Base-by-base conservation (phyloP, 257 asterid species). In the Mitragyna speciosa region DNA sequence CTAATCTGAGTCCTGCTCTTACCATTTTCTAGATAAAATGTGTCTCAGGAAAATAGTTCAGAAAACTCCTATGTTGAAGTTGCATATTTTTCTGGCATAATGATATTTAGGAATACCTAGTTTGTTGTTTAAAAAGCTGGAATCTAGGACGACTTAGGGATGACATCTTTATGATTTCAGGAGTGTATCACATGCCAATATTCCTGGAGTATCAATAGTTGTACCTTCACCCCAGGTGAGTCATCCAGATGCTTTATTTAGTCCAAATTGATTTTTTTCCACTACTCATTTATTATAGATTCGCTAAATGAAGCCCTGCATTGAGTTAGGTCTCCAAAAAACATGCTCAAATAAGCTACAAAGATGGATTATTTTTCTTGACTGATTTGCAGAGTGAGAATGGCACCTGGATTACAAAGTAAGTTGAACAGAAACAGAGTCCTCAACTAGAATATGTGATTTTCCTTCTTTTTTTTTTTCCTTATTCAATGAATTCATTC, bases 331-430 rank as follows among this genome's bases (percentile, higher is more conserved):
- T 94, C 41, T 91, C 97, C 16, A 65, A 89, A 76, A 81, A 73
- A 84, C 98, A 94, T 48, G 97, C 97, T 76, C 89, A 85, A 26
- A 89, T 94, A 84, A 90, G 85, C 83, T 93, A 82, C 88, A 94
- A 87, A 86, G 89, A 89, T 12, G 97, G 97, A 52, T 89, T 89
- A 6, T 94, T 88, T 75, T 89, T 75, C 71, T 73, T 93, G 80
- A 91, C 96, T 31, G 98, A 95, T 86, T 88, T 95, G 77, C 87
- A 81, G 78, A 93, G 98, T 47, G 93, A 91, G 81, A 83, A 91
- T 72, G 98, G 98, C 71, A 93, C 98, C 54, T 91, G 95, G 97
- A 86, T 94, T 71, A 67, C 89, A 22, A 93, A 91, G 98, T 91
- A 90, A 79, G 95, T 67, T 22, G 2, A 49, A 15, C 22, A 52